These are phyloP conservation scores for Colletotrichum zoysiae DNA, from an alignment of 2,329 filamentous ascomycete genomes.

Conservation along the genomic window DNA sequence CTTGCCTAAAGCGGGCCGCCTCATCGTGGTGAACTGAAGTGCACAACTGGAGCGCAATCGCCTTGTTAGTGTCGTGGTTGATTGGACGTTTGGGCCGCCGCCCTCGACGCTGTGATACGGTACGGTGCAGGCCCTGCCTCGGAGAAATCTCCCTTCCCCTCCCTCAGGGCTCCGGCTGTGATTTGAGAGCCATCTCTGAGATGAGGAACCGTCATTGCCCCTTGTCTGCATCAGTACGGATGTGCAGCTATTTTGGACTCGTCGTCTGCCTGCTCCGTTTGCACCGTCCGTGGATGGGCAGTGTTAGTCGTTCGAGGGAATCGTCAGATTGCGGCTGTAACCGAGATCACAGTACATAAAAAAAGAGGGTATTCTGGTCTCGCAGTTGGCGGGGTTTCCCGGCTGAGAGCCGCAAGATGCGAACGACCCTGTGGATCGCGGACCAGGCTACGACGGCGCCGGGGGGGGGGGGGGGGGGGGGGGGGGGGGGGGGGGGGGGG, in stretches of 20 bases:
- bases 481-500: too few species aligned
- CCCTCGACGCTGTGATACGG: slow-evolving; percentile 9
- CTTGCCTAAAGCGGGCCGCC: slow-evolving; percentile 29
- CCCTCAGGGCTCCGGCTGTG: background rate
- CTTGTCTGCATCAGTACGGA: background rate
- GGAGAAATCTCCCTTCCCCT: background rate
- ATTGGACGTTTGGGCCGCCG: slow-evolving; percentile 19
- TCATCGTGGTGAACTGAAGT: background rate
- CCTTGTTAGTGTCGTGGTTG: slow-evolving; percentile 17
- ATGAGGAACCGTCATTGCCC: slow-evolving; percentile 16
- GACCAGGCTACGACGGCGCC: background rate
- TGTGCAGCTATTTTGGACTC: slow-evolving; percentile 3
- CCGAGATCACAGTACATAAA: slow-evolving; percentile 13
- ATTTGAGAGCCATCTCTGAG: slow-evolving; percentile 15
- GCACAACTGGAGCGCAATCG: background rate
- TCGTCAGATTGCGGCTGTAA: slow-evolving; percentile 16
- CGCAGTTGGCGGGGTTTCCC: background rate
- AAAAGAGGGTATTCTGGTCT: slow-evolving; percentile 3
- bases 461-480: background rate
- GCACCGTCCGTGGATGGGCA: background rate
- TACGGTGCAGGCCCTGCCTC: slow-evolving; percentile 5
- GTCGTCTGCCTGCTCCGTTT: background rate
- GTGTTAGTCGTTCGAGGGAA: background rate
- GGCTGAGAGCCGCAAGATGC: background rate
- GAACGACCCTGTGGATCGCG: slow-evolving; percentile 9